Evolutionary conservation across 164 flowering plant genomes (phyloP).

Genomic region (Nymphaea thermarum): DNA sequence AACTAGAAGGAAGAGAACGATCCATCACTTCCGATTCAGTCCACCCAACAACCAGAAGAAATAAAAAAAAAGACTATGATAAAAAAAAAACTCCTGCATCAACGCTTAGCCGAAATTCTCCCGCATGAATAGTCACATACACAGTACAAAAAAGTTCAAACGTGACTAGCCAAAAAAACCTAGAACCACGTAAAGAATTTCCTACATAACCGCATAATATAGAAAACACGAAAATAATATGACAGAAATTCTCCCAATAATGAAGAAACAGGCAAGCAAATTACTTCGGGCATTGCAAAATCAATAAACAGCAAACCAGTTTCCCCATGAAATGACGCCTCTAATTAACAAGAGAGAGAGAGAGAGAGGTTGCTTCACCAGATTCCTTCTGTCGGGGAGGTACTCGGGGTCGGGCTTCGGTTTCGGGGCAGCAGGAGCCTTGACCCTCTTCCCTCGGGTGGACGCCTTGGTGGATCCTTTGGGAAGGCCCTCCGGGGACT

Average conservation of each 20-base stretch:
- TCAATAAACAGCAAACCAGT: not conserved
- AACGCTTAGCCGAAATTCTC: too few relatives aligned
- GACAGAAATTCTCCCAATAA: not conserved
- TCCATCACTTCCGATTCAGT: too few relatives aligned
- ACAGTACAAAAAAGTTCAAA: too few relatives aligned
- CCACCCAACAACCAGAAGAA: too few relatives aligned
- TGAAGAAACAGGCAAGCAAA: not conserved
- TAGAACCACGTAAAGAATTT: too few relatives aligned
- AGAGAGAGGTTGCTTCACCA: slow-evolving; percentile 26
- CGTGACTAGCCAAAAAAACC: too few relatives aligned
- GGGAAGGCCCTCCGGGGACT: slow-evolving; percentile 3
- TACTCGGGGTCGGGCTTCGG: slow-evolving; percentile 43
- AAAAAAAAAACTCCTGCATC: too few relatives aligned
- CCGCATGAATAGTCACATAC: too few relatives aligned
- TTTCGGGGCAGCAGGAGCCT: slow-evolving; percentile 25
- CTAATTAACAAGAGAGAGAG: not conserved
- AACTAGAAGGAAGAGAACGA: too few relatives aligned
- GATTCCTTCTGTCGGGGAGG: slow-evolving; percentile 58
- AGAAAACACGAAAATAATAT: not conserved
- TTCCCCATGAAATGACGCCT: not conserved
- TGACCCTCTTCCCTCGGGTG: slow-evolving; percentile 33
- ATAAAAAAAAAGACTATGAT: too few relatives aligned
- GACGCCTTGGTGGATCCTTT: slow-evolving; percentile 16
- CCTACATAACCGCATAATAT: not conserved
- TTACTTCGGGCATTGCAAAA: not conserved